Base-by-base conservation (phyloP, 192 early-diverging fungal genomes). In the Rhizophagus prolifer region DNA sequence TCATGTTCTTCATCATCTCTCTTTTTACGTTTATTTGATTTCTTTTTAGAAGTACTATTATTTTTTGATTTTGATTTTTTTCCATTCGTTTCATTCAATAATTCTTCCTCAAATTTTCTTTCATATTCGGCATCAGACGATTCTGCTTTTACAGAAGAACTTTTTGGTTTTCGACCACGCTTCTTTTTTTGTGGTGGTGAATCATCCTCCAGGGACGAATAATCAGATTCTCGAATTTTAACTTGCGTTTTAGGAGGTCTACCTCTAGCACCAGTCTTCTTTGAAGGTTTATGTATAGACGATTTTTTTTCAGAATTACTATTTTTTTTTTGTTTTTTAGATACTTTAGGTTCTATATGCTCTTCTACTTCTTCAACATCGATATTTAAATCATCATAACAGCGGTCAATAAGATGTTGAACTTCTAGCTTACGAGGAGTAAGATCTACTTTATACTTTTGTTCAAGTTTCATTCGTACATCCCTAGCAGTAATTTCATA, bases 21-120 rank as follows among this genome's bases (percentile, higher is more conserved):
- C 28, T 72, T 66, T 58, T 74, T 72, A 9, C 60, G 19, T 59
- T 74, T 54, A 34, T 6, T 74, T 59, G 26, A 62, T 38, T 28
- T 79, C 58, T 75, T 66, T 59, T 72, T 78, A 28, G 30, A 12
- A 13, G 34, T 64, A 41, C 16, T 3, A 9, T 26, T 30, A 46
- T 30, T 77, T 50, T 68, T 77, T 75, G 62, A 19, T 62, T 73
- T 73, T 36, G 61, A 73, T 73, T 59, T 66, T 70, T 76, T 65
- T 4, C 36, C 41, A 46, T 23, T 75, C 1, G n/a, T 7, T 30
- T n/a, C 44, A 75, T 75, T 70, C 25, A 70, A 12, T 12, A 44
- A 70, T 47, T 74, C 72, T 26, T 74, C 60, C 14, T 70, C 65
- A 38, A 38, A 67, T 23, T 38, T 67, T 23, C n/a, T 67, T 36